A percentile compares a stretch with the other conserved stretches of the same genome.
phyloP scores from a whole-genome alignment of 2,329 filamentous ascomycete species.

The Zasmidium cellare region DNA sequence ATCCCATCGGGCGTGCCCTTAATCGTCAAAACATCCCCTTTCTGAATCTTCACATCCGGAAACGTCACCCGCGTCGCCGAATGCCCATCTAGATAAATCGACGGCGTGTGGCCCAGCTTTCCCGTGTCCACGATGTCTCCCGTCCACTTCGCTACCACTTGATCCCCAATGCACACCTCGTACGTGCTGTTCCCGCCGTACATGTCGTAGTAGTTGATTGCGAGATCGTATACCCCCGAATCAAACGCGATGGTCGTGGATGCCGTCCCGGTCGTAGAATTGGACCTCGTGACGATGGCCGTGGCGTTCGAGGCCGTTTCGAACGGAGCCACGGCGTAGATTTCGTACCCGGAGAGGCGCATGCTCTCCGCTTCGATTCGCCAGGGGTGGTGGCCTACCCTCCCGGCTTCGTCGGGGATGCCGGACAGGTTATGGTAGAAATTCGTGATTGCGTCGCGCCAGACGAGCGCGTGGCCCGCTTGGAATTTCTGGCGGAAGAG shows the following conservation, averaged over 20 bases:
- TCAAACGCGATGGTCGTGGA: conserved; percentile 48
- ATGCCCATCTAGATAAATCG: conserved; percentile 63
- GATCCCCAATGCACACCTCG: conserved; percentile 55
- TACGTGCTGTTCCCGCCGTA: conserved; percentile 59
- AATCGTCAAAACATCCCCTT: conserved; percentile 57
- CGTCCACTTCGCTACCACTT: conserved; percentile 56
- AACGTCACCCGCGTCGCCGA: conserved; percentile 66
- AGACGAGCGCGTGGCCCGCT: conserved; percentile 68
- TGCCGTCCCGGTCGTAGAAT: conserved; percentile 53
- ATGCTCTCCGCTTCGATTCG: conserved; percentile 71
- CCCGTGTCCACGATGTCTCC: conserved; percentile 48
- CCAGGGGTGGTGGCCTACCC: conserved; percentile 63
- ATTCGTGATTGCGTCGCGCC: conserved; percentile 66
- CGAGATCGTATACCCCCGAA: conserved; percentile 61
- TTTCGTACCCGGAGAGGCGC: conserved; percentile 59
- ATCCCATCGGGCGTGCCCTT: conserved; percentile 59
- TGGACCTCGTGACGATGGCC: conserved; percentile 58
- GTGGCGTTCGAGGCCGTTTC: conserved; percentile 59
- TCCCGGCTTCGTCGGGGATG: conserved; percentile 57
- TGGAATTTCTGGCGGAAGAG: conserved; percentile 63
- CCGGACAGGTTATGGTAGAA: conserved; percentile 64
- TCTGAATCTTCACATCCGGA: conserved; percentile 47
- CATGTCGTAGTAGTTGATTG: conserved; percentile 67
- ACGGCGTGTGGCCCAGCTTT: conserved; percentile 59
- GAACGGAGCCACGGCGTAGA: conserved; percentile 56